Base-by-base conservation (phyloP, 192 early-diverging fungal species). In the Pecoramyces ruminantium region DNA sequence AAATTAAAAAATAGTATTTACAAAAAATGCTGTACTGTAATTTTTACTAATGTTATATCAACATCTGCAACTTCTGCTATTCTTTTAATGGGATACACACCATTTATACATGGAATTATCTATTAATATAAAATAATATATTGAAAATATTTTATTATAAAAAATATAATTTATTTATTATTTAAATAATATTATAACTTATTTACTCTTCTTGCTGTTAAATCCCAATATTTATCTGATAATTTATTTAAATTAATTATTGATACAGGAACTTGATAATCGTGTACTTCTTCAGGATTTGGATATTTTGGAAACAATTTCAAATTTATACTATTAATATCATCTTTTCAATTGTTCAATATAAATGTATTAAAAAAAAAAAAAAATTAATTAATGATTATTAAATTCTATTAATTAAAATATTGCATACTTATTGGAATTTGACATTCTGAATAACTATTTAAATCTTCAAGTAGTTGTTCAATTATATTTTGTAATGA, bases 161-260 rank as follows among this genome's bases (percentile, higher is more conserved):
- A n/a, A n/a, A n/a, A n/a, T n/a, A n/a, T n/a, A n/a, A n/a, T n/a
- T n/a, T n/a, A n/a, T n/a, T n/a, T n/a, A n/a, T n/a, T n/a, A n/a
- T n/a, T n/a, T n/a, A n/a, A n/a, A n/a, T n/a, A n/a, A n/a, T n/a
- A n/a, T n/a, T n/a, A 25, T 34, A 38, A 34, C 15, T 38, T 83
- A 78, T 78, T 27, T 82, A 89, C 90, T 39, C 89, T 87, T 81
- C 86, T 90, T 82, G 98, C 89, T 0, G 95, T 96, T 83, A 99
- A 88, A 84, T 99, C 98, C 96, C 97, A 99, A 84, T 95, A 89
- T 27, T 92, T 87, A 80, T 94, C 92, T 82, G 91, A 88, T 11
- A 91, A 82, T 13, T 82, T 83, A 27, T 88, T 85, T 34, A 93
- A 83, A 84, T 95, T 89, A 12, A 94, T 91, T 30, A 92, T 91